Evolutionary conservation across 805 yeast genomes (phyloP).

Genomic region (Phaffomyces antillensis): DNA sequence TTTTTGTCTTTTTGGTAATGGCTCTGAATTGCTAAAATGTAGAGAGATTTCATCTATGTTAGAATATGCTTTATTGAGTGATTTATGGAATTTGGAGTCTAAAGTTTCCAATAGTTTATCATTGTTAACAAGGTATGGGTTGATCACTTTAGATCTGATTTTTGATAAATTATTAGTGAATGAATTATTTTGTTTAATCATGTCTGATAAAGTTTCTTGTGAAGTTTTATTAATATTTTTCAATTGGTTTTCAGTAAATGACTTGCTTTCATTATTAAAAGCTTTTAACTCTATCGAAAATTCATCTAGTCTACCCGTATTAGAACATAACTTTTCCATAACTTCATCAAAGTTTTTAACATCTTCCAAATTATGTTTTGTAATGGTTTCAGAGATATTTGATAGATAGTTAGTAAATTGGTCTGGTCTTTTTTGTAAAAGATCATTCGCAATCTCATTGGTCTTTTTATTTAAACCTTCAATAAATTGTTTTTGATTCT

Average conservation of each 20-base stretch:
- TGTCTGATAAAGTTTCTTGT: constrained; percentile 8
- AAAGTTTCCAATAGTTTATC: constrained; percentile 2
- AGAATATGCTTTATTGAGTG: constrained; percentile 4
- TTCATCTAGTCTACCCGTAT: constrained; percentile 8
- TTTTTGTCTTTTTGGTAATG: constrained; percentile 17
- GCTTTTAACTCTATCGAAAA: constrained; percentile 8
- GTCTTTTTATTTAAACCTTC: constrained; percentile 3
- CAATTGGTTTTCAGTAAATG: constrained; percentile 13
- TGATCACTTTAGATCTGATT: constrained; percentile 15
- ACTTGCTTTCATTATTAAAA: constrained; percentile 9
- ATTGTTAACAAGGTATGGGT: constrained; percentile 8
- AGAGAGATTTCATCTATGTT: constrained; percentile 2
- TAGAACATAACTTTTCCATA: constrained; percentile 4
- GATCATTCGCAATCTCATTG: not conserved
- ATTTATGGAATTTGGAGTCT: constrained; percentile 1
- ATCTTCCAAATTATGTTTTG: constrained; percentile 8
- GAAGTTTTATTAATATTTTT: constrained; percentile 8
- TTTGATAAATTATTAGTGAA: constrained; percentile 8
- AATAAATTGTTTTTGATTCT: constrained; percentile 11
- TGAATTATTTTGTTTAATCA: constrained; percentile 8
- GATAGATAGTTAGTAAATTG: constrained; percentile 14
- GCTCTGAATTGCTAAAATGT: constrained; percentile 7
- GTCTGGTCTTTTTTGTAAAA: constrained; percentile 13
- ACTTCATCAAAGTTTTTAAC: not conserved
- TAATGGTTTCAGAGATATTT: constrained; percentile 3